Evolutionary conservation across 2,329 filamentous ascomycete species (phyloP), one percentile per base, ranked within the genome.

Genomic region (Colletotrichum trifolii): DNA sequence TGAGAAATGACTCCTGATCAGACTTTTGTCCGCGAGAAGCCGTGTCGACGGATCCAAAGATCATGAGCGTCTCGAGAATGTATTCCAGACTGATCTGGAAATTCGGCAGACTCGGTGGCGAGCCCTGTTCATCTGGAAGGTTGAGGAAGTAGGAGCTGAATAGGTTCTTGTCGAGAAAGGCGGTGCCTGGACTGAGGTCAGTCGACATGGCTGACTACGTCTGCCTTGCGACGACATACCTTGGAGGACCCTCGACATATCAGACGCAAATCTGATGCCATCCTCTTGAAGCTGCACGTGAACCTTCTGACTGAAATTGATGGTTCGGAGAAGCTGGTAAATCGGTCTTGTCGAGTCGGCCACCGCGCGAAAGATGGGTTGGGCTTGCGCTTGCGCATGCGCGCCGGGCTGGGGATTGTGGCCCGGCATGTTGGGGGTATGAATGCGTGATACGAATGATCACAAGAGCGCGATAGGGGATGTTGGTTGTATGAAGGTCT

Each of bases 21-120:
- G 84, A 80, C 71, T 85, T 89, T 54, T 85, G 82, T 53, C 85
- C 81, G 68, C 86, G 85, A 45, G 81, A 82, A 6, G 87, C 81
- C 12, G 88, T 83, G 69, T 92, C 91, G 49, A 94, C 87, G n/a
- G 94, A 89, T 54, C 93, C 93, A 73, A 99, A 97, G 54, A 99
- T 98, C 73, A 97, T 95, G 8, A 99, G 85, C 0, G 95, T 97
- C 79, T 98, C 96, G 57, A 99, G 87, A 3, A 99, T 86, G 15
- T 95, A 92, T 5, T 90, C 85, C 8, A 99, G 86, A 2, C 94
- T 96, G 69, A 98, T 90, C 74, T 96, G 91, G 74, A 99, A 99
- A 55, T 86, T 87, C 8, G 92, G 89, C 36, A 87, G 83, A 4
- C 82, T 76, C 1, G 75, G 63, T 0, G 76, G 73, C 15, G 78